Percentiles rank a stretch among this genome's conserved stretches.
These are phyloP conservation scores for Colletotrichum sp. DNA, from an alignment of 2,329 filamentous ascomycete genomes.

Conservation along the genomic window DNA sequence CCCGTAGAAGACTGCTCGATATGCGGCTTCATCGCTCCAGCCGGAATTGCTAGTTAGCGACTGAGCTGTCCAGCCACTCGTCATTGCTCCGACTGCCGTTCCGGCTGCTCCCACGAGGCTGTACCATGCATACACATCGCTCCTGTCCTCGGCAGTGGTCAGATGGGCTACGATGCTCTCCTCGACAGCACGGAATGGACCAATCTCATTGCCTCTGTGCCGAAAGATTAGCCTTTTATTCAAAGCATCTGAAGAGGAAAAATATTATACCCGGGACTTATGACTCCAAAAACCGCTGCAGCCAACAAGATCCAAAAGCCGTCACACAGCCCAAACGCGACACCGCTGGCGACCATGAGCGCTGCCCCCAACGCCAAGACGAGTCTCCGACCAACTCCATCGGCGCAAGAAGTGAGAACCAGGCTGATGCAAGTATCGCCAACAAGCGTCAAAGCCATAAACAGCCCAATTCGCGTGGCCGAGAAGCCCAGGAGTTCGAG, in stretches of 20 bases:
- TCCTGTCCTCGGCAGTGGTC: neutral
- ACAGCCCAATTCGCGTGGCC: neutral
- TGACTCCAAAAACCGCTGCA: neutral
- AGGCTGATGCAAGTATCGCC: neutral
- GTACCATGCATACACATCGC: neutral
- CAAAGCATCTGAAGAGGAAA: rapidly evolving
- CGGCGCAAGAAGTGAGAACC: neutral
- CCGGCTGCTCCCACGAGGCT: neutral
- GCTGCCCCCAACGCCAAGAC: neutral
- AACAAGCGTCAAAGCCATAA: neutral
- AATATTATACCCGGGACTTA: neutral
- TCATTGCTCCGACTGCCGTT: neutral
- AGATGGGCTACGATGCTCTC: neutral
- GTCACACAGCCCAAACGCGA: neutral
- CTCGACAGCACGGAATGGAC: neutral
- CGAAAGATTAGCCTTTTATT: neutral
- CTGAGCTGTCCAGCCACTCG: neutral
- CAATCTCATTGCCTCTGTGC: neutral
- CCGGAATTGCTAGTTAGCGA: neutral
- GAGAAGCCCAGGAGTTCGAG: neutral
- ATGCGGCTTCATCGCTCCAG: neutral
- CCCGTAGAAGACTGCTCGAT: neutral
- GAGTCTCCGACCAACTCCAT: neutral
- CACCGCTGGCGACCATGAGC: neutral
- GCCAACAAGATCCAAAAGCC: neutral